Evolutionary conservation across 2,329 filamentous ascomycete genomes (phyloP).

Genomic region (Tolypocladium inflatum): DNA sequence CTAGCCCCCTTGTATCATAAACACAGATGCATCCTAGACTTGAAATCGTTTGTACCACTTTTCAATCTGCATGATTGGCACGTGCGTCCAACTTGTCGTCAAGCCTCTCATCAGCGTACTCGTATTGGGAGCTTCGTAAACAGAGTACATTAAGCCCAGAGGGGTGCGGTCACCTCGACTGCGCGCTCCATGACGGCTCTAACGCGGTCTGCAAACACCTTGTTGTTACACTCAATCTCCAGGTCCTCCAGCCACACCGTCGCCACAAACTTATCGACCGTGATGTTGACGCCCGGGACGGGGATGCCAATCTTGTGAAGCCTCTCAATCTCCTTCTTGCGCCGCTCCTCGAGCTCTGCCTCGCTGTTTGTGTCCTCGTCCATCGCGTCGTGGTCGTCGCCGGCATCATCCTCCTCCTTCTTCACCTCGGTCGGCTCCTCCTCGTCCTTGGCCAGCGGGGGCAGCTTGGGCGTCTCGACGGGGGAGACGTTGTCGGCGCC

Average conservation of each 20-base stretch:
- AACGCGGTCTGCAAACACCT: slow-evolving; percentile 73
- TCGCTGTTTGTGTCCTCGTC: slow-evolving; percentile 25
- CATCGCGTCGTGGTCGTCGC: slow-evolving; percentile 5
- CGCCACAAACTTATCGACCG: slow-evolving; percentile 78
- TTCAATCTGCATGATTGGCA: neutral
- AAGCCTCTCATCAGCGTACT: neutral
- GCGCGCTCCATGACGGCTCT: slow-evolving; percentile 83
- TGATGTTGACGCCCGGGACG: slow-evolving; percentile 79
- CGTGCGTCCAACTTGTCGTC: neutral
- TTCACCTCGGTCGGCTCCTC: neutral
- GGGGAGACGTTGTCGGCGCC: slow-evolving; percentile 73
- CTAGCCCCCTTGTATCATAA: slow-evolving; percentile 19
- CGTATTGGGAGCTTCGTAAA: neutral
- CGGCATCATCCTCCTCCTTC: neutral
- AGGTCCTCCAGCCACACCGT: slow-evolving; percentile 87
- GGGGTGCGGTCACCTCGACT: slow-evolving; percentile 74
- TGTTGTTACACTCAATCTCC: slow-evolving; percentile 77
- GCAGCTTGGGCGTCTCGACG: slow-evolving; percentile 55
- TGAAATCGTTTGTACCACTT: neutral
- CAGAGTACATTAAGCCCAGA: slow-evolving; percentile 41
- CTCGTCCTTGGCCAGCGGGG: slow-evolving; percentile 25
- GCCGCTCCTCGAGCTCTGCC: slow-evolving; percentile 42
- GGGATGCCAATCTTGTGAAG: slow-evolving; percentile 80
- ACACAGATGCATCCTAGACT: slow-evolving; percentile 8
- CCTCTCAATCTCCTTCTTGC: slow-evolving; percentile 63